Evolutionary conservation across 495 filamentous ascomycete genomes (phyloP).

Genomic region (Entonaema liquescens): DNA sequence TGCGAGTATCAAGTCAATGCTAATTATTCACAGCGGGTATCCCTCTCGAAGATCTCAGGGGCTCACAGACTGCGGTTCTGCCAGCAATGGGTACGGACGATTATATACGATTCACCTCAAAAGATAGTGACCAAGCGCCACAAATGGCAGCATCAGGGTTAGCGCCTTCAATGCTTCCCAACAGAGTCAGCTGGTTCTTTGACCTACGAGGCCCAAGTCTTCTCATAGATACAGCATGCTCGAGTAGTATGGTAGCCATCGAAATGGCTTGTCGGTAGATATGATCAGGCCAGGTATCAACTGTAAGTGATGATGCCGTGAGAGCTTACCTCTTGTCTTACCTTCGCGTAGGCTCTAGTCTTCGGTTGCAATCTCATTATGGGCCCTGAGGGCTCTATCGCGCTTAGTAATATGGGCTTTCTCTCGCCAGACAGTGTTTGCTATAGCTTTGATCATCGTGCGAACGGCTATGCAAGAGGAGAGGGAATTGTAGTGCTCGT

Average conservation of each 20-base stretch:
- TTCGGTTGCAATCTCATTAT: too few relatives aligned
- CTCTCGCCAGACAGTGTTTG: too few relatives aligned
- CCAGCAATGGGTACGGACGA: constrained; percentile 59
- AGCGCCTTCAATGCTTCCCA: constrained; percentile 51
- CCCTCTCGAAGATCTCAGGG: constrained; percentile 42
- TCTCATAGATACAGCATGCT: constrained; percentile 85
- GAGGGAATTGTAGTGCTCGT: too few relatives aligned
- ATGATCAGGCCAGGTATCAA: too few relatives aligned
- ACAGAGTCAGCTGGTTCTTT: constrained; percentile 60
- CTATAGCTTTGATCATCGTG: too few relatives aligned
- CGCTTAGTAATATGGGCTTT: too few relatives aligned
- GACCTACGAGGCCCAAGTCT: constrained; percentile 62
- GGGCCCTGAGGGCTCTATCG: too few relatives aligned
- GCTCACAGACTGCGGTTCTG: constrained; percentile 58
- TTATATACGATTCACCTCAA: constrained; percentile 50
- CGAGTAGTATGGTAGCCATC: constrained; percentile 58
- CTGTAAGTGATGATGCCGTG: constrained; percentile 47
- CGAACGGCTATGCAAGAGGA: too few relatives aligned
- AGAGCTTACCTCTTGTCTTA: background rate
- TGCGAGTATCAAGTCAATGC: too few relatives aligned
- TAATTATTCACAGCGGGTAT: too few relatives aligned
- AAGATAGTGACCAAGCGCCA: constrained; percentile 34
- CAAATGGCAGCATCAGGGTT: constrained; percentile 58
- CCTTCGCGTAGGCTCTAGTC: background rate
- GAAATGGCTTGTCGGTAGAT: too few relatives aligned